These are phyloP conservation scores for Mycena leptocephala DNA, from an alignment of 768 basidiomycete genomes.

Conservation along the genomic window DNA sequence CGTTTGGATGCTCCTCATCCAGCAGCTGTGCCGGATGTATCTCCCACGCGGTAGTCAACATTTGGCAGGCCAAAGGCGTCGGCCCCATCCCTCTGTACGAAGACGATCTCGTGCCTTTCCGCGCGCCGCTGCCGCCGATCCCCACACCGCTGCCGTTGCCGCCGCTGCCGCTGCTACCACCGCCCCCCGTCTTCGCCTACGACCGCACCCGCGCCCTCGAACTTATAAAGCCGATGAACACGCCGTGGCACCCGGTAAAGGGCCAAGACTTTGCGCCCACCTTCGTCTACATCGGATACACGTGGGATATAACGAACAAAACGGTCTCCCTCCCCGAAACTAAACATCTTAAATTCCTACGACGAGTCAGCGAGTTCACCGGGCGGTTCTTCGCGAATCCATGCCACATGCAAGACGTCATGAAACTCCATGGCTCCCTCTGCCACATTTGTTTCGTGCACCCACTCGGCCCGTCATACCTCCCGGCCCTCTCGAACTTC, in stretches of 20 bases:
- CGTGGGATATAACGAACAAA: neutral
- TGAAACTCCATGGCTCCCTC: constrained; percentile 8
- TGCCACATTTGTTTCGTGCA: constrained; percentile 14
- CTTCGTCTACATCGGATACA: neutral
- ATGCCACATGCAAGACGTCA: neutral
- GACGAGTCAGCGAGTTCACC: neutral
- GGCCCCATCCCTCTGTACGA: constrained; percentile 42
- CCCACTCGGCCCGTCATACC: neutral
- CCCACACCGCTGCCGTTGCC: too few species aligned
- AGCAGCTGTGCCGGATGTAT: constrained; percentile 52
- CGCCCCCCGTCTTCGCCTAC: constrained; percentile 14
- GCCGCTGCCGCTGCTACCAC: too few species aligned
- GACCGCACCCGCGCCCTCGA: neutral
- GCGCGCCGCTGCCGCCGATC: too few species aligned
- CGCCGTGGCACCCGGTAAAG: constrained; percentile 4
- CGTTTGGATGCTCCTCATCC: constrained; percentile 46
- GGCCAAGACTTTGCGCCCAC: neutral
- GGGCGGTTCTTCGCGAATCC: neutral
- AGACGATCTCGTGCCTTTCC: constrained; percentile 49
- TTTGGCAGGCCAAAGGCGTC: constrained; percentile 42
- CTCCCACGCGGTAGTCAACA: constrained; percentile 45
- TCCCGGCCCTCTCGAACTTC: constrained; percentile 13
- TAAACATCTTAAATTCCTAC: constrained; percentile 38
- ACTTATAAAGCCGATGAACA: neutral
- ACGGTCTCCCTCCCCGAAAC: neutral